Evolutionary conservation across 2,329 filamentous ascomycete species (phyloP), one percentile per base, ranked within the genome.

Genomic region (Amesomyces nigricolor): DNA sequence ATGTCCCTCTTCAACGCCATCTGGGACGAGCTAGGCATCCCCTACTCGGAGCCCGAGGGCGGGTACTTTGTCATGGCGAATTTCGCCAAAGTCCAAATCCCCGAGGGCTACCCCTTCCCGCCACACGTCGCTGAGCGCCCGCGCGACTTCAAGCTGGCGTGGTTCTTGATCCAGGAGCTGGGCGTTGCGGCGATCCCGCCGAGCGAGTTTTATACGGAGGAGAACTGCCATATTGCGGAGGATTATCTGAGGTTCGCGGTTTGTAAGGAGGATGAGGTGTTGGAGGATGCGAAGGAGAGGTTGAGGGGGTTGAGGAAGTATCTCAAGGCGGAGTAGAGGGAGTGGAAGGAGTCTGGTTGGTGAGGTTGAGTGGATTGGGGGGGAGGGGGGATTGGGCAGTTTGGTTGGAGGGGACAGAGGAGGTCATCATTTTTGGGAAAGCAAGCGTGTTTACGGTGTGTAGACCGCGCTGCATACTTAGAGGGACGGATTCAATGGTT

Each of bases 51-150:
- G 57, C 94, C 94, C 4, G 91, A 99, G 71, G 94, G 94, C 51
- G 94, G 94, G 17, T 99, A 99, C 76, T 99, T 99, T 68, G 89
- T 99, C 39, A 82, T 99, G 51, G 94, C 89, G 61, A 99, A 99
- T 75, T 86, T 97, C 78, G 78, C 82, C 55, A 91, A 92, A 68
- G 89, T 99, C 55, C 83, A 88, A 68, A 70, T 99, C 5, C 94
- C 94, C 0, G 79, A 79, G 4, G 85, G 85, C 68, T 99, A 97
- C 70, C 81, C 86, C 0, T 97, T 97, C 77, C 94, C 94, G 29
- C 78, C 86, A 1, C 90, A 96, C 68, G 92, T 99, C 37, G 89
- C 88, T 13, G 85, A 79, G 66, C 82, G 94, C 1, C 90, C 94
- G 22, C 80, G 94, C 30, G 94, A 99, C 70, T 99, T 97, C 75